Conservation (phyloP, 495 filamentous ascomycete species). For the Mytilinidion resinicola region DNA sequence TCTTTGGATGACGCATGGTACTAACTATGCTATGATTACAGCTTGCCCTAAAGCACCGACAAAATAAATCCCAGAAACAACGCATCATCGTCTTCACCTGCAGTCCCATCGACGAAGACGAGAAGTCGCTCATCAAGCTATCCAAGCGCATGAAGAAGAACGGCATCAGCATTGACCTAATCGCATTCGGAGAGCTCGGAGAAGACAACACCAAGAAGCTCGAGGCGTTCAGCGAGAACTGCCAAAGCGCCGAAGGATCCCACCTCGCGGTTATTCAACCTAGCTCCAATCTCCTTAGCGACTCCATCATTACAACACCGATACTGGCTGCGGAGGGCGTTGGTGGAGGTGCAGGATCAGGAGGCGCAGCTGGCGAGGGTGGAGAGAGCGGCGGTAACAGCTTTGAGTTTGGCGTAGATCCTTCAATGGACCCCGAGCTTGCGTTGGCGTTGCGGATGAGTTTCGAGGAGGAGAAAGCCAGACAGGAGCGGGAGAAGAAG, state of each 20-base stretch:
- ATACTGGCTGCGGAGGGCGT: slow-evolving; percentile 77
- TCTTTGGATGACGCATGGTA: slow-evolving; percentile 1
- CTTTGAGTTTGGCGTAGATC: slow-evolving; percentile 73
- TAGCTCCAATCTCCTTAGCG: slow-evolving; percentile 82
- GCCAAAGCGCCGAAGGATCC: slow-evolving; percentile 83
- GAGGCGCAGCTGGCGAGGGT: slow-evolving; percentile 43
- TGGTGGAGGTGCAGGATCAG: slow-evolving; percentile 37
- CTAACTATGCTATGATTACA: slow-evolving; percentile 33
- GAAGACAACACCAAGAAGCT: slow-evolving; percentile 89
- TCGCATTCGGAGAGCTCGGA: slow-evolving; percentile 88
- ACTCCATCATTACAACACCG: slow-evolving; percentile 84
- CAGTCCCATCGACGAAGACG: slow-evolving; percentile 80
- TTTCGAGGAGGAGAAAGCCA: slow-evolving; percentile 93
- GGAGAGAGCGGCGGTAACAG: slow-evolving; percentile 48
- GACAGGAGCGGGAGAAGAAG: slow-evolving; percentile 76
- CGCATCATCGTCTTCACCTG: slow-evolving; percentile 95
- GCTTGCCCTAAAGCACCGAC: slow-evolving; percentile 96
- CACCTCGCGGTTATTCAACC: slow-evolving; percentile 87
- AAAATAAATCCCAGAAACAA: slow-evolving; percentile 92
- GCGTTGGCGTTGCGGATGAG: slow-evolving; percentile 95
- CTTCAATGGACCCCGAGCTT: slow-evolving; percentile 79
- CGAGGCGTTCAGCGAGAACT: slow-evolving; percentile 82
- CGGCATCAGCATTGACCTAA: slow-evolving; percentile 83
- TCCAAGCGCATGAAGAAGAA: slow-evolving; percentile 99
- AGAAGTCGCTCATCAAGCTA: slow-evolving; percentile 80